A percentile compares a stretch with the other conserved stretches of the same genome.
phyloP scores from a whole-genome alignment of 78 protist species.

The Pigoraptor vietnamica region DNA sequence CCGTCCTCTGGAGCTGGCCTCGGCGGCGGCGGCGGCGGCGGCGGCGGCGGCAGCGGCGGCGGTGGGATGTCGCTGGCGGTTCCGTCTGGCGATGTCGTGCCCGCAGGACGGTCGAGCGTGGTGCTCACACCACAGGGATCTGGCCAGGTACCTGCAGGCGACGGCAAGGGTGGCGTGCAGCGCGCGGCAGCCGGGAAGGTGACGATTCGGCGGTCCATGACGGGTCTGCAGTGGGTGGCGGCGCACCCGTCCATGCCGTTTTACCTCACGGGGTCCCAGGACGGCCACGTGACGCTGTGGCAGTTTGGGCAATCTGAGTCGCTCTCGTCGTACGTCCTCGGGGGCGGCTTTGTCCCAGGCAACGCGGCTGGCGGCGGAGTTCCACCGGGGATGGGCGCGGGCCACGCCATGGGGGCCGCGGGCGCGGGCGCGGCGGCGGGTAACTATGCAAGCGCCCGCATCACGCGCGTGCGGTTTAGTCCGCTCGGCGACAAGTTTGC shows the following conservation, averaged over 20 bases:
- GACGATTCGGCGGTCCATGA: background rate
- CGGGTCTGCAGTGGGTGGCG: background rate
- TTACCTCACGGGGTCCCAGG: background rate
- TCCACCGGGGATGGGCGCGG: too few species aligned
- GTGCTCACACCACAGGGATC: background rate
- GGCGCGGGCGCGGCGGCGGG: too few species aligned
- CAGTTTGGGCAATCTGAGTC: background rate
- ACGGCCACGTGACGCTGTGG: background rate
- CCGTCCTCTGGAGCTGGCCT: background rate
- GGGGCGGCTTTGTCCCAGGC: background rate
- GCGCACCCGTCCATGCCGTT: background rate
- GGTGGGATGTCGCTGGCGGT: too few species aligned
- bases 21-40: background rate
- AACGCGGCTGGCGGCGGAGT: too few species aligned
- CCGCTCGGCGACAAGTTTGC: background rate
- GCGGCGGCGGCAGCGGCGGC: too few species aligned
- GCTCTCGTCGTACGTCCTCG: background rate
- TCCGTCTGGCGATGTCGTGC: too few species aligned
- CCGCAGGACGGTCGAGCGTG: background rate
- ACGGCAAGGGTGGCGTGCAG: background rate
- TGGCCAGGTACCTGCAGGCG: background rate
- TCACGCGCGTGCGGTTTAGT: background rate
- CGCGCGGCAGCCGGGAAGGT: background rate
- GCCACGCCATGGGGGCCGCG: too few species aligned
- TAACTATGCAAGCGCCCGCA: background rate